These are phyloP conservation scores for Bondarzewia mesenterica DNA, from an alignment of 1,284 basidiomycete species.

Conservation along the genomic window DNA sequence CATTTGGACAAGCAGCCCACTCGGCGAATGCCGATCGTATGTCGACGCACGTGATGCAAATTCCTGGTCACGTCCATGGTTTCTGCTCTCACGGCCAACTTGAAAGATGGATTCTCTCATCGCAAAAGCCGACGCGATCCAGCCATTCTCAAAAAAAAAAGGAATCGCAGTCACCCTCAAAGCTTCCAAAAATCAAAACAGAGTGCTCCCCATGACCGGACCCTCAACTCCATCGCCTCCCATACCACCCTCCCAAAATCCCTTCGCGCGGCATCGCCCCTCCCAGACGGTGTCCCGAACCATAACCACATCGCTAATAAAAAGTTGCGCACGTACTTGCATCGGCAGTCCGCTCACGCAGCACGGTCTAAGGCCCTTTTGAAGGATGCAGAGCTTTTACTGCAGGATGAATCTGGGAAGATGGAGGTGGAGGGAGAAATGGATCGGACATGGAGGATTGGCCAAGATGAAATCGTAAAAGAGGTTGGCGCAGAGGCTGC, in stretches of 20 bases:
- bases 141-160: constrained; percentile 33
- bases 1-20: too few relatives aligned
- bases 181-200: constrained; percentile 28
- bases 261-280: constrained; percentile 35
- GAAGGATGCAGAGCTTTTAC: constrained; percentile 57
- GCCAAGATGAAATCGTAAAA: constrained; percentile 71
- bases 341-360: constrained; percentile 48
- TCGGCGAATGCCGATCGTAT: too few relatives aligned
- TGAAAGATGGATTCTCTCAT: constrained; percentile 65
- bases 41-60: too few relatives aligned
- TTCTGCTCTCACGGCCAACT: too few relatives aligned
- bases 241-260: constrained; percentile 55
- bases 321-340: constrained; percentile 66
- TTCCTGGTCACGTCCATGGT: too few relatives aligned
- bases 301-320: constrained; percentile 66
- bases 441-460: constrained; percentile 86
- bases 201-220: constrained; percentile 15
- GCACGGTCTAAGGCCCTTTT: constrained; percentile 49
- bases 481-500: constrained; percentile 70
- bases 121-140: constrained; percentile 58
- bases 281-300: constrained; percentile 34
- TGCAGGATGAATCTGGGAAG: constrained; percentile 58
- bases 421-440: constrained; percentile 71
- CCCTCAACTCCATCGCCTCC: constrained; percentile 46
- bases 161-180: constrained; percentile 19